Evolutionary conservation across 345 rosid species (phyloP), one percentile per base, ranked within the genome.

Genomic region (Eucalyptus microcorys): DNA sequence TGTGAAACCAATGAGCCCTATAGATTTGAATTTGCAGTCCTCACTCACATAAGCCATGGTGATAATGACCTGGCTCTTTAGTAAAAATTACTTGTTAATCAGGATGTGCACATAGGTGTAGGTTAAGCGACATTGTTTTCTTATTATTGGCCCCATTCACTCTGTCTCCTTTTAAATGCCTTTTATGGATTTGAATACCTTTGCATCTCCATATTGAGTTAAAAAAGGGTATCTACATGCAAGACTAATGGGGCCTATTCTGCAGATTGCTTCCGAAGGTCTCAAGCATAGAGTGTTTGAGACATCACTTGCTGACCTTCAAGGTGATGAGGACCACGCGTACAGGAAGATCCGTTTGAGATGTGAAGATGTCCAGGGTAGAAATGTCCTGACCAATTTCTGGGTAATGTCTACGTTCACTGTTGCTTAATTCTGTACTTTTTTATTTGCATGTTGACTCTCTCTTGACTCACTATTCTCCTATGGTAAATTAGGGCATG

Each of bases 231-330:
- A 21, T 76, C 84, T 40, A 76, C 30, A 21, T 76, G 47, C 47
- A 76, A 40, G 47, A 76, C 84, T 42, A 71, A 47, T 68, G 5
- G 30, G 52, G 27, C 80, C 37, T 32, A 80, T 32, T 49, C 90
- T 30, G 53, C 89, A 98, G 99, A 98, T 98, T 94, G 99, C 99
- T 43, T 98, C 99, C 10, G 99, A 98, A 90, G 99, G 99, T 7
- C 93, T 98, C 85, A 98, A 97, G 87, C 99, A 98, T 89, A 91
- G 99, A 90, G 97, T 97, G 87, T 95, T 97, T 91, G 99, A 97
- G 94, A 85, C 95, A 43, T 98, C 99, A 8, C 93, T 97, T 34
- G 98, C 98, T 85, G 99, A 98, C 90, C 99, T 98, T 89, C 97
- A 97, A 87, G 88, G 87, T 76, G 98, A 97, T 80, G 99, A 98